A percentile compares a stretch with the other conserved stretches of the same genome.
Conservation (phyloP, 202 grass and related monocot species). For the Schoenoplectus triqueter region DNA sequence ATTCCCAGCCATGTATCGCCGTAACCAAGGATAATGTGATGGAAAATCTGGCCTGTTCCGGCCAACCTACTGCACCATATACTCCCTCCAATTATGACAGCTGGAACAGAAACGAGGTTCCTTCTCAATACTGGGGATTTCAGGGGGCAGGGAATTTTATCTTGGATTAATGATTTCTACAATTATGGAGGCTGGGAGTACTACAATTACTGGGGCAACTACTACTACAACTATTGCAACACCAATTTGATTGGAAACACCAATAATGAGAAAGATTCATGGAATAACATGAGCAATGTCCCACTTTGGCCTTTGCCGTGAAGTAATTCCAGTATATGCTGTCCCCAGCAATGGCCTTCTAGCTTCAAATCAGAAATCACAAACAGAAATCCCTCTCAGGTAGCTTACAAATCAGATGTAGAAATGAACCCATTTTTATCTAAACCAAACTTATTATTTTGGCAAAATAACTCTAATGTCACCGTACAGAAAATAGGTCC, state of each 20-base stretch:
- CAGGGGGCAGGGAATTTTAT: background rate
- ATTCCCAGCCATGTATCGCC: constrained; percentile 16
- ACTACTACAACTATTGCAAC: background rate
- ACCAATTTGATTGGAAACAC: background rate
- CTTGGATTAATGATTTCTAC: background rate
- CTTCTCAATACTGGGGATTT: background rate
- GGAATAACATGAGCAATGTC: background rate
- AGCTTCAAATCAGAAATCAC: background rate
- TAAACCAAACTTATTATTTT: background rate
- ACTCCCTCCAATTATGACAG: background rate
- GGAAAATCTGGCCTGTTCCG: background rate
- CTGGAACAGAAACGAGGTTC: background rate
- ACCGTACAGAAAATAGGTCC: background rate
- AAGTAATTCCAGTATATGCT: background rate
- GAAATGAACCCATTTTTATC: background rate
- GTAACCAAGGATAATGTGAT: background rate
- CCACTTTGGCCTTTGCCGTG: background rate
- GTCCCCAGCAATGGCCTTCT: background rate
- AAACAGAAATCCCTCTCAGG: background rate
- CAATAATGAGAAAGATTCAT: background rate
- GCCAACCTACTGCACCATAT: background rate
- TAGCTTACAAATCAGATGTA: background rate
- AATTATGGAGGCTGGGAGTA: background rate
- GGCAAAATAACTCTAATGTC: background rate
- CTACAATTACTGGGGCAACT: background rate